These are phyloP conservation scores for Erigeron canadensis DNA, from an alignment of 129 eudicot genomes.

Conservation along the genomic window DNA sequence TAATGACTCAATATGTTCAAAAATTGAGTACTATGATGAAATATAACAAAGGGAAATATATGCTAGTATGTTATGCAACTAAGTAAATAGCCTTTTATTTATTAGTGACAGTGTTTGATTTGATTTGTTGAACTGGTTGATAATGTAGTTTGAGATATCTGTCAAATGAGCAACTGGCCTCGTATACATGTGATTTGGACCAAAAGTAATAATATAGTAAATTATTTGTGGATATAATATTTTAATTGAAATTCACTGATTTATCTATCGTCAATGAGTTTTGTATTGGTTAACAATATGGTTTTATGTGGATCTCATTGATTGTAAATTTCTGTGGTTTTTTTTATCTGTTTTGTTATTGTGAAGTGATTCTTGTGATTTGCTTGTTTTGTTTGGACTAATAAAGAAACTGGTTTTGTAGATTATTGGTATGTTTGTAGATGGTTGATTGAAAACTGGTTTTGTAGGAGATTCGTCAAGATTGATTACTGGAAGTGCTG, in stretches of 20 bases:
- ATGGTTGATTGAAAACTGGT: constrained; percentile 5
- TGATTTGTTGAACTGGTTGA: too few relatives aligned
- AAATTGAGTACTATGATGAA: too few relatives aligned
- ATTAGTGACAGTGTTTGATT: too few relatives aligned
- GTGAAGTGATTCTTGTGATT: not conserved
- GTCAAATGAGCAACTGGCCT: too few relatives aligned
- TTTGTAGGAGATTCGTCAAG: constrained; percentile 61
- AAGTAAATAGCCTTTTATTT: too few relatives aligned
- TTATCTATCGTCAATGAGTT: not conserved
- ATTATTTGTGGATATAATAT: too few relatives aligned
- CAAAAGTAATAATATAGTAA: too few relatives aligned
- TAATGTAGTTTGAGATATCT: too few relatives aligned
- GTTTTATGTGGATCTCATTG: not conserved
- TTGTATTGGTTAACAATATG: not conserved
- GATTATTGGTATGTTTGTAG: not conserved
- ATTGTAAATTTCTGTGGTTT: not conserved
- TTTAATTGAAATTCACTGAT: not conserved
- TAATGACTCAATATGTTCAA: too few relatives aligned
- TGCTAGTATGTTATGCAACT: too few relatives aligned
- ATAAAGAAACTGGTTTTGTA: not conserved
- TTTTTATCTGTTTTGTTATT: not conserved
- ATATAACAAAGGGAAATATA: too few relatives aligned
- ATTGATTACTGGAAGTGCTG: constrained; percentile 90
- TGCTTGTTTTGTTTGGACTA: not conserved
- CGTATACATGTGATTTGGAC: too few relatives aligned